phyloP scores from a whole-genome alignment of 805 yeast species.

The Saturnispora besseyi region DNA sequence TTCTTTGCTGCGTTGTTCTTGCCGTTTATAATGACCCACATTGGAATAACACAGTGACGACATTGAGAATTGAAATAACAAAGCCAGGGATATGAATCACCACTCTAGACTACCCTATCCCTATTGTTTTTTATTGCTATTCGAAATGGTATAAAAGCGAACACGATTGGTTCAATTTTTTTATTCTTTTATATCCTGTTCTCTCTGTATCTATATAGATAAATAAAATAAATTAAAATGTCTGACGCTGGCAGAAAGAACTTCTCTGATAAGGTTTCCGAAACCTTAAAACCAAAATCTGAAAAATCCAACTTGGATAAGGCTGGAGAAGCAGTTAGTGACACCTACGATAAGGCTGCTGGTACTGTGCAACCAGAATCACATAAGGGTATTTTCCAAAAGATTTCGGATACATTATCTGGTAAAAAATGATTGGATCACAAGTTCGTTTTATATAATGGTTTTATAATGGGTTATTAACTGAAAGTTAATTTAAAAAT shows the following conservation, averaged over 20 bases:
- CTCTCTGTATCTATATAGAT: too few species aligned
- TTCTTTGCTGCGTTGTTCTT: too few species aligned
- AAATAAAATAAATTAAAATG: conserved; percentile 9
- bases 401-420: conserved; percentile 52
- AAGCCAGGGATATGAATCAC: conserved; percentile 1
- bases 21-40: too few species aligned
- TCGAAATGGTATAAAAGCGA: conserved; percentile 3
- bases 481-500: too few species aligned
- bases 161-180: too few species aligned
- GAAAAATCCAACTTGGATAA: conserved; percentile 56
- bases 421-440: conserved; percentile 36
- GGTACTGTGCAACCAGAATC: conserved; percentile 51
- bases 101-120: not conserved
- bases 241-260: conserved; percentile 61
- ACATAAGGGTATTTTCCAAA: conserved; percentile 63
- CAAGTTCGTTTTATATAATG: not conserved
- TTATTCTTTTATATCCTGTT: too few species aligned
- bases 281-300: conserved; percentile 60
- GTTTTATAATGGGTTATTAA: not conserved
- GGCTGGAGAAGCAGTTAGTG: conserved; percentile 64
- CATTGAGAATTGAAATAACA: not conserved
- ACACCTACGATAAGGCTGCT: conserved; percentile 56
- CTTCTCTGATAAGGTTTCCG: conserved; percentile 58
- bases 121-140: not conserved
- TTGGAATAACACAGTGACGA: not conserved